Base-by-base conservation (phyloP, 2,329 filamentous ascomycete species). In the Fusarium lyarnte region DNA sequence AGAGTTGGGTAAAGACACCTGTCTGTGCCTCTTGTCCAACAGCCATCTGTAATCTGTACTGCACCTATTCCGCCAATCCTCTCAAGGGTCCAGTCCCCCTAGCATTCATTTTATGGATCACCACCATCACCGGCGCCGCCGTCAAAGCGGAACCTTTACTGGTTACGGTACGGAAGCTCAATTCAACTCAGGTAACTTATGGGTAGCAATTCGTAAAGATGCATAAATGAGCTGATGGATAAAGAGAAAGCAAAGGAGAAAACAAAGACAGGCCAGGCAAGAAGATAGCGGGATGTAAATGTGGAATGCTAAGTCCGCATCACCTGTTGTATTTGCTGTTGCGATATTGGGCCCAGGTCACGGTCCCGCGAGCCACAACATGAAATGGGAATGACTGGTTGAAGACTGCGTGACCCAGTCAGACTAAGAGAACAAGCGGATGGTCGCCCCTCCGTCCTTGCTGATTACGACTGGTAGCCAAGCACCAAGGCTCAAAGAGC, bases 401-500 rank as follows among this genome's bases (percentile, higher is more conserved):
- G 64, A 58, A 61, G 70, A 41, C 52, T 73, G 63, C 63, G 70
- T 76, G 68, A 75, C 74, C 67, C 47, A 58, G 66, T 65, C 66
- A 73, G 53, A 61, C 73, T 73, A 68, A 51, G 70, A 53, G 55
- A 55, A 67, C 66, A 75, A 64, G 63, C 63, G 64, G 65, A 70
- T 46, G 62, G 64, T 69, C 63, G 66, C 73, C 68, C 70, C 62
- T 68, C 59, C 58, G 47, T 53, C 65, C 67, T 74, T 70, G 60
- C 63, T 76, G 68, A 63, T 63, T 55, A 43, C 27, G 61, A 72
- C 57, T 76, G 35, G 23, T 53, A 39, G 21, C 51, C 19, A 39
- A 72, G 75, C 62, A 27, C 31, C 70, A 76, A 72, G 75, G 58
- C 72, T 67, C 68, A 75, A 75, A 76, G 72, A 77, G 75, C 74